Percentiles rank a stretch among this genome's conserved stretches.
Evolutionary conservation across 1,139 yeast genomes (phyloP).

Genomic region (Meyerozyma carpophila): DNA sequence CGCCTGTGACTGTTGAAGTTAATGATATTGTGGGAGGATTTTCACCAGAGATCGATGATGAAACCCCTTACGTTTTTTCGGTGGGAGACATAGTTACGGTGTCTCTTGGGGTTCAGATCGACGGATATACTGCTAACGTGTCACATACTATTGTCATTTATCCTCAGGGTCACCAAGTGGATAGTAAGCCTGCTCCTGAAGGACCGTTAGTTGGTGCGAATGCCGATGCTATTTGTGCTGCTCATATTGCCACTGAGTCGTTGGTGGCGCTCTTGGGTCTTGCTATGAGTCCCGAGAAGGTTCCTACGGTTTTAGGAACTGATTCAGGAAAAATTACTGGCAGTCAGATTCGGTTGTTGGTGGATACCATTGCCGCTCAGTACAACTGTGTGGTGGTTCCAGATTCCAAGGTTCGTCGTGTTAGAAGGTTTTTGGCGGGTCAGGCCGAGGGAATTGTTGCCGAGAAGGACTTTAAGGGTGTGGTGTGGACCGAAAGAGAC

Average conservation of each 20-base stretch:
- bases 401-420: constrained; percentile 85
- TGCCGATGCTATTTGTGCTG: constrained; percentile 88
- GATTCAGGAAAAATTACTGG: constrained; percentile 50
- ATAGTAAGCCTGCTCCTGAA: constrained; percentile 37
- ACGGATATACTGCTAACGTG: constrained; percentile 85
- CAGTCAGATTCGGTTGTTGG: constrained; percentile 60
- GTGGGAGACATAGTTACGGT: constrained; percentile 86
- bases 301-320: constrained; percentile 38
- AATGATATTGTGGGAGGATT: constrained; percentile 75
- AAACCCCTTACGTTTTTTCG: constrained; percentile 43
- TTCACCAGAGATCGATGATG: constrained; percentile 81
- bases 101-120: constrained; percentile 83
- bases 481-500: constrained; percentile 82
- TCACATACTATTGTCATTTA: constrained; percentile 84
- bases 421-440: constrained; percentile 91
- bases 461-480: constrained; percentile 89
- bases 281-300: constrained; percentile 67
- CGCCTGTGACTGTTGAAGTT: constrained; percentile 84
- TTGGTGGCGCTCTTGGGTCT: constrained; percentile 70
- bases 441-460: constrained; percentile 90
- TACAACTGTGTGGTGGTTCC: constrained; percentile 85
- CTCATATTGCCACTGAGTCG: constrained; percentile 84
- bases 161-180: constrained; percentile 47
- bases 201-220: constrained; percentile 79
- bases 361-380: constrained; percentile 73